phyloP scores from a whole-genome alignment of 352 stramenopile genomes.

The Phytophthora multivora region DNA sequence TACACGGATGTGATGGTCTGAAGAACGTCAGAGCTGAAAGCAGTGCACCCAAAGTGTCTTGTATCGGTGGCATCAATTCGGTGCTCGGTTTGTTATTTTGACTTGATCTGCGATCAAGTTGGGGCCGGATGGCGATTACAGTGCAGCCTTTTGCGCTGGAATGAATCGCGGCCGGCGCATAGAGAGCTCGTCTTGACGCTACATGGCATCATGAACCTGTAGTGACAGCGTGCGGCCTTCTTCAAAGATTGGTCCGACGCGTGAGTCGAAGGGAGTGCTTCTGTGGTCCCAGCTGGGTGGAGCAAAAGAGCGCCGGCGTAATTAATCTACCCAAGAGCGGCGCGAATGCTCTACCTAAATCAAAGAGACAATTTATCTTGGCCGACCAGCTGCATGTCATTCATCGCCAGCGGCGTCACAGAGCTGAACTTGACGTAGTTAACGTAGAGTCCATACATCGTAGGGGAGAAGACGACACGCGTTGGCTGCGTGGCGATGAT shows the following conservation, averaged over 20 bases:
- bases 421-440: too few species aligned
- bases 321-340: constrained; percentile 1
- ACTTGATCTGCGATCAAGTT: constrained; percentile 23
- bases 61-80: not conserved
- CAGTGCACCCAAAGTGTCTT: constrained; percentile 1
- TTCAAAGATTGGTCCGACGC: constrained; percentile 29
- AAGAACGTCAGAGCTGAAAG: not conserved
- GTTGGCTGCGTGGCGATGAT: not conserved
- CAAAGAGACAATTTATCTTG: too few species aligned
- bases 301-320: not conserved
- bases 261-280: constrained; percentile 7
- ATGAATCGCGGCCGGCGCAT: not conserved
- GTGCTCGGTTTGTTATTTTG: constrained; percentile 4
- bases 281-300: constrained; percentile 19
- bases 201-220: not conserved
- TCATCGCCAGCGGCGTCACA: not conserved
- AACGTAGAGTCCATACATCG: not conserved
- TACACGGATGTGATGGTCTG: not conserved
- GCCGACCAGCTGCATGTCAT: not conserved
- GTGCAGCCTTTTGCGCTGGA: constrained; percentile 2
- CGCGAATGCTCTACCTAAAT: constrained; percentile 15
- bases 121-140: not conserved
- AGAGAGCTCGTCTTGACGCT: constrained; percentile 8
- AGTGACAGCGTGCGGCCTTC: not conserved
- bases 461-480: not conserved